Evolutionary conservation across 345 rosid species (phyloP).

Genomic region (Eucalyptus pumila): DNA sequence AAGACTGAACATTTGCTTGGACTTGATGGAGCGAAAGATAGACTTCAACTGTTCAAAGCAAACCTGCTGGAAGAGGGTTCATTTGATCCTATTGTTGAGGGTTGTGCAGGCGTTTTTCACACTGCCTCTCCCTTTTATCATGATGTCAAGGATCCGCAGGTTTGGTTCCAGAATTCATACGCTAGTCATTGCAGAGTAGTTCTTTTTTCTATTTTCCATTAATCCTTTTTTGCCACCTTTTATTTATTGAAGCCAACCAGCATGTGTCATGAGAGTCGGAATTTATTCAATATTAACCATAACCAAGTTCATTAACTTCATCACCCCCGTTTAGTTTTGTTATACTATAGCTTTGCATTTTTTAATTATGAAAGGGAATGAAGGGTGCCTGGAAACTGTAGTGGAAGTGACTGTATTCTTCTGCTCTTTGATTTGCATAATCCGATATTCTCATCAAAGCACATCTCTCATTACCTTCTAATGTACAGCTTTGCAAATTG

Average conservation of each 20-base stretch:
- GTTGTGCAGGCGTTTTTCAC: conserved; percentile 77
- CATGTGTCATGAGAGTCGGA: not conserved
- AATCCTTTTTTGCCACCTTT: not conserved
- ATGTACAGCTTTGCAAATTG: not conserved
- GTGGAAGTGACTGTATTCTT: not conserved
- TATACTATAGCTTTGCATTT: not conserved
- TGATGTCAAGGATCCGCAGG: conserved; percentile 82
- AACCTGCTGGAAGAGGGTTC: conserved; percentile 75
- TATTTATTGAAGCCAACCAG: not conserved
- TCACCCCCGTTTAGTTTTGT: not conserved
- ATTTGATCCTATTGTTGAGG: conserved; percentile 53
- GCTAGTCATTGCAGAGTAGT: not conserved
- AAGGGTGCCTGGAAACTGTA: not conserved
- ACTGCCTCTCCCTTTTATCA: conserved; percentile 75
- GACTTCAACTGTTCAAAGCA: conserved; percentile 71
- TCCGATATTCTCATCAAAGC: not conserved
- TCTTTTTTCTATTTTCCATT: not conserved
- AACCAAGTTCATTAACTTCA: not conserved
- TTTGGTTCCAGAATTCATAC: not conserved
- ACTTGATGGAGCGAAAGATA: conserved; percentile 69
- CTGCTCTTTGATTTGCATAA: not conserved
- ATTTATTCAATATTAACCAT: not conserved
- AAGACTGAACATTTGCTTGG: conserved; percentile 53
- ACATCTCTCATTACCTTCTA: not conserved
- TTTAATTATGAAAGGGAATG: not conserved